These are phyloP conservation scores for Acanthamoeba divionensis DNA, from an alignment of 208 protist genomes.

Conservation along the genomic window DNA sequence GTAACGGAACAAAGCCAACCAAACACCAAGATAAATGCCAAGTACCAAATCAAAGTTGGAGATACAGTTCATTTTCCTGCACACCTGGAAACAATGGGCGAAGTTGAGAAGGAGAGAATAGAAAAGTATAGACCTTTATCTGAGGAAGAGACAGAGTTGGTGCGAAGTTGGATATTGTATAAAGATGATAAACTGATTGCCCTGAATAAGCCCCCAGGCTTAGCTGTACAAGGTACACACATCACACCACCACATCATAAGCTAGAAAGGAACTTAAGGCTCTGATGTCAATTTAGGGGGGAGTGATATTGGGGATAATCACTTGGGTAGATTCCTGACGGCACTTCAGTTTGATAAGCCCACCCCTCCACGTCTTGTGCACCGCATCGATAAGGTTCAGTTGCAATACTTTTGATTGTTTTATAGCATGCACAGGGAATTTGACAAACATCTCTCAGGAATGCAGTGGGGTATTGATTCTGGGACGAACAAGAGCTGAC, in stretches of 20 bases:
- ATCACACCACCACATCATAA: not conserved
- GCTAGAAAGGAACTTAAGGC: not conserved
- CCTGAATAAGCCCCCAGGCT: not conserved
- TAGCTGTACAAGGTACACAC: not conserved
- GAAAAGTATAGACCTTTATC: no score
- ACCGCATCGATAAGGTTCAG: not conserved
- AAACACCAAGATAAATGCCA: not conserved
- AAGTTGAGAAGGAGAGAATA: no score
- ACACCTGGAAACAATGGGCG: no score
- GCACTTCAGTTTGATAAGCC: not conserved
- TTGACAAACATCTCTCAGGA: not conserved
- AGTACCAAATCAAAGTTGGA: not conserved
- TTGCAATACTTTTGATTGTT: no score
- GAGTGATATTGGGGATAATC: not conserved
- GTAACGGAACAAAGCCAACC: no score
- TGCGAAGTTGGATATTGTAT: constrained; percentile 4
- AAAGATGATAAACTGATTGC: not conserved
- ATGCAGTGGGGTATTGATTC: not conserved
- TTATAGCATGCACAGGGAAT: no score
- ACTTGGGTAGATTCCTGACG: not conserved
- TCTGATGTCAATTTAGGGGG: not conserved
- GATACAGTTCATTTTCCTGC: not conserved
- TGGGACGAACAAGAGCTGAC: not conserved
- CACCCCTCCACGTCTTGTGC: not conserved
- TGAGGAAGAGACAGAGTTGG: not conserved